Evolutionary conservation across 345 rosid species (phyloP).

Genomic region (Eucalyptus regnans): DNA sequence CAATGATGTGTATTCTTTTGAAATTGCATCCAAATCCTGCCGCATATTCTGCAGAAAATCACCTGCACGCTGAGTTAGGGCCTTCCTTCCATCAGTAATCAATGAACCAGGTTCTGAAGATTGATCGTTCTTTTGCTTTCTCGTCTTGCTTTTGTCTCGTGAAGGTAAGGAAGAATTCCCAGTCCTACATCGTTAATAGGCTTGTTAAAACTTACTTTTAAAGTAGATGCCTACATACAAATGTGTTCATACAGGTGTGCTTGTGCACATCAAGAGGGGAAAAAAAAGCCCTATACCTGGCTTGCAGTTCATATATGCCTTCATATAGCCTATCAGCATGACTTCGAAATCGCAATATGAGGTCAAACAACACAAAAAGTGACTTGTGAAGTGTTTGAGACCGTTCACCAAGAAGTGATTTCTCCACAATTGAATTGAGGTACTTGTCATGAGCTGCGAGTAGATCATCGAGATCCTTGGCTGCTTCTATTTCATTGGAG

Average conservation of each 20-base stretch:
- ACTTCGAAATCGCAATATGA: constrained; percentile 73
- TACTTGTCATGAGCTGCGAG: constrained; percentile 94
- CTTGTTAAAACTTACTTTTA: neutral
- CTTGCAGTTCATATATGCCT: constrained; percentile 82
- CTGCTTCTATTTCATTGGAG: constrained; percentile 78
- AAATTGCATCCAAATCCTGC: constrained; percentile 60
- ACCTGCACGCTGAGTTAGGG: constrained; percentile 73
- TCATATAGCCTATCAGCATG: constrained; percentile 85
- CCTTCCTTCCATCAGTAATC: constrained; percentile 78
- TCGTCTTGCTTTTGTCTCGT: constrained; percentile 28
- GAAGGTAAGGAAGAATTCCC: constrained; percentile 41
- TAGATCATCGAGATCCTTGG: constrained; percentile 94
- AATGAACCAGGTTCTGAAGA: constrained; percentile 51
- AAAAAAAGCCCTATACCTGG: constrained; percentile 32
- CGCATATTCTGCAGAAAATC: constrained; percentile 81
- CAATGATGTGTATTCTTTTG: constrained; percentile 64
- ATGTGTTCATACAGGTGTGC: neutral
- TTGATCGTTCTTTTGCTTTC: constrained; percentile 15
- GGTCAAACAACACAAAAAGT: constrained; percentile 81
- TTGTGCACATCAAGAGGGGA: neutral
- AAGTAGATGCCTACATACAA: neutral
- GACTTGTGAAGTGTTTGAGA: constrained; percentile 72
- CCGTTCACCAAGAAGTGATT: constrained; percentile 88
- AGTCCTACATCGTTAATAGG: constrained; percentile 24
- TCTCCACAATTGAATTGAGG: constrained; percentile 73